Percentiles rank a stretch among this genome's conserved stretches.
Evolutionary conservation across 345 rosid genomes (phyloP).

Genomic region (Clarkia xantiana): DNA sequence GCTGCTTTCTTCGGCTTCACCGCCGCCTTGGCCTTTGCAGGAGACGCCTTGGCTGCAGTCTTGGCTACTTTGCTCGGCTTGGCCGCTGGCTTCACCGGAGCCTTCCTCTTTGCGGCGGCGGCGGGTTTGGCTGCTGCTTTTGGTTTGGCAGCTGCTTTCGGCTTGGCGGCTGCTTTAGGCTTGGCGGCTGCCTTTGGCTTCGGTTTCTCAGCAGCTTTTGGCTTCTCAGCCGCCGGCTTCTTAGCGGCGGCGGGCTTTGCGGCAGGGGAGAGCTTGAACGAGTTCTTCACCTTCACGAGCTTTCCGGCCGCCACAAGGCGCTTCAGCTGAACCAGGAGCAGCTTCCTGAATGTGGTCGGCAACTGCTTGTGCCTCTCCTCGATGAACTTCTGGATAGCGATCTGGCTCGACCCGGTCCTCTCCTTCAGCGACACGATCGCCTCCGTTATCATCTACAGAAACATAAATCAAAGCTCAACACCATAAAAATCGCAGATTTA

Average conservation of each 20-base stretch:
- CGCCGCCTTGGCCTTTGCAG: slow-evolving; percentile 7
- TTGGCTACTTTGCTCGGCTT: slow-evolving; percentile 16
- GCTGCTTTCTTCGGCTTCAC: slow-evolving; percentile 10
- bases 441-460: slow-evolving; percentile 29
- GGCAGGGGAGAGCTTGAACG: slow-evolving; percentile 26
- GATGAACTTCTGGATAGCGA: slow-evolving; percentile 35
- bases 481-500: slow-evolving; percentile 4
- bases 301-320: slow-evolving; percentile 29
- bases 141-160: not conserved
- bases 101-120: slow-evolving; percentile 3
- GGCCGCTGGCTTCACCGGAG: slow-evolving; percentile 6
- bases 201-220: no score
- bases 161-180: slow-evolving; percentile 1
- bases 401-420: slow-evolving; percentile 42
- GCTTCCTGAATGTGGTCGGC: slow-evolving; percentile 29
- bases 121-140: no score
- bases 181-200: no score
- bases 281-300: slow-evolving; percentile 35
- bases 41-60: slow-evolving; percentile 17
- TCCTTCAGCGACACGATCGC: slow-evolving; percentile 36
- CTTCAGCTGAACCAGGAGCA: slow-evolving; percentile 26
- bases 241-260: slow-evolving; percentile 4
- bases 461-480: not conserved
- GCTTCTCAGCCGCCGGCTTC: slow-evolving; percentile 4
- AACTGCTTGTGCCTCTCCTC: slow-evolving; percentile 38